A percentile compares a stretch with the other conserved stretches of the same genome.
phyloP scores from a whole-genome alignment of 2,329 filamentous ascomycete genomes.

The Periconia sp. region DNA sequence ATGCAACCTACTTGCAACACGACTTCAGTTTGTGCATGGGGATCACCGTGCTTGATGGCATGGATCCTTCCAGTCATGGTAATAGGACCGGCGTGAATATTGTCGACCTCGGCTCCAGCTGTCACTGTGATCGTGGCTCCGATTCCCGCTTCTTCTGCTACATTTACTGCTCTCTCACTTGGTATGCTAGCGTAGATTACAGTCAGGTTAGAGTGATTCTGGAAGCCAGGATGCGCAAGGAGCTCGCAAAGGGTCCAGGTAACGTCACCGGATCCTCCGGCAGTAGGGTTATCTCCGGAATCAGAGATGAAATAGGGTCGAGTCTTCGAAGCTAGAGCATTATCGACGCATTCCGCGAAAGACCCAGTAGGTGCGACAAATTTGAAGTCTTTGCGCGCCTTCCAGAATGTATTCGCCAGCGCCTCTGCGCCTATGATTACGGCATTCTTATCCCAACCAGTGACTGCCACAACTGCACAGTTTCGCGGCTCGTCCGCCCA shows the following conservation, averaged over 20 bases:
- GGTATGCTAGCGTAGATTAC: constrained; percentile 10
- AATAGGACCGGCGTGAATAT: constrained; percentile 6
- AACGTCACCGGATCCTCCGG: constrained; percentile 10
- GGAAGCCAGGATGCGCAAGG: constrained; percentile 4
- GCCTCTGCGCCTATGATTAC: neutral
- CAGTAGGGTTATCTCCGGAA: constrained; percentile 8
- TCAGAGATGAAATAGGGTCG: constrained; percentile 7
- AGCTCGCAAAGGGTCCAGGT: constrained; percentile 4
- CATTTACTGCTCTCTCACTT: neutral
- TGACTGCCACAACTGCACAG: constrained; percentile 3
- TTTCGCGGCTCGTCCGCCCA: constrained; percentile 7
- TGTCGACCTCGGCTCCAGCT: constrained; percentile 6
- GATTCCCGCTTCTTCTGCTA: constrained; percentile 3
- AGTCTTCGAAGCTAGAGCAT: neutral
- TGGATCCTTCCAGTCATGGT: constrained; percentile 51
- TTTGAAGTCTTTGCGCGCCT: neutral
- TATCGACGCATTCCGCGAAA: neutral
- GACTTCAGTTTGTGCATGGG: constrained; percentile 55
- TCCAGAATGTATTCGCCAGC: constrained; percentile 3
- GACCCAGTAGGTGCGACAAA: constrained; percentile 5
- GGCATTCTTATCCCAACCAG: neutral
- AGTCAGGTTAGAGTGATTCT: neutral
- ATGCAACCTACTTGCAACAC: constrained; percentile 59
- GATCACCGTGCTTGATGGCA: constrained; percentile 59
- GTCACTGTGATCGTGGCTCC: constrained; percentile 9